Percentiles rank a stretch among this genome's conserved stretches.
phyloP scores from a whole-genome alignment of 257 asterid genomes.

The Nicotiana undulata region DNA sequence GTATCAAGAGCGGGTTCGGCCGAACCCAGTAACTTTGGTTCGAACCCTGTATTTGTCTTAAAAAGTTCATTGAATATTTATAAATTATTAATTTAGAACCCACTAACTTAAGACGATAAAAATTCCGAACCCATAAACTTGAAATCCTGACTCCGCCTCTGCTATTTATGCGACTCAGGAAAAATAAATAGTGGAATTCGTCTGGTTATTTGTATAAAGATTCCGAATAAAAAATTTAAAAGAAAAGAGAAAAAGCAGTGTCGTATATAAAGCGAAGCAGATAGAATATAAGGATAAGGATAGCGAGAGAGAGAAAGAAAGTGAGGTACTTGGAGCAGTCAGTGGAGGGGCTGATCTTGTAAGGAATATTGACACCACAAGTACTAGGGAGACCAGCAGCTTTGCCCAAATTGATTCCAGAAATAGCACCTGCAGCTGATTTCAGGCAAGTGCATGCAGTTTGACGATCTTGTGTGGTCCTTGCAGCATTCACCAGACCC shows the following conservation, averaged over 20 bases:
- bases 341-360: slow-evolving; percentile 47
- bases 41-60: no score
- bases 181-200: no score
- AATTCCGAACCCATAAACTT: no score
- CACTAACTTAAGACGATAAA: no score
- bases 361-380: slow-evolving; percentile 47
- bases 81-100: no score
- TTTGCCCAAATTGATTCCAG: slow-evolving; percentile 7
- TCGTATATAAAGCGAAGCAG: no score
- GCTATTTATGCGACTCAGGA: no score
- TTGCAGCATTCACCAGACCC: slow-evolving; percentile 22
- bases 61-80: no score
- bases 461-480: slow-evolving; percentile 31
- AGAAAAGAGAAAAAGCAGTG: neutral
- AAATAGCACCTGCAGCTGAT: neutral
- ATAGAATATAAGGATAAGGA: neutral
- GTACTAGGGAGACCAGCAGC: slow-evolving; percentile 43
- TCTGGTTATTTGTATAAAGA: no score
- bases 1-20: no score
- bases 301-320: neutral
- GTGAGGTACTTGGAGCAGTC: slow-evolving; percentile 40
- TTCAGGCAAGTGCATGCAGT: slow-evolving; percentile 33
- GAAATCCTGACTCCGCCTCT: no score
- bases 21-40: no score
- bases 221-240: neutral